Evolutionary conservation across 1,284 basidiomycete species (phyloP).

Genomic region (Volvariella surrecta): DNA sequence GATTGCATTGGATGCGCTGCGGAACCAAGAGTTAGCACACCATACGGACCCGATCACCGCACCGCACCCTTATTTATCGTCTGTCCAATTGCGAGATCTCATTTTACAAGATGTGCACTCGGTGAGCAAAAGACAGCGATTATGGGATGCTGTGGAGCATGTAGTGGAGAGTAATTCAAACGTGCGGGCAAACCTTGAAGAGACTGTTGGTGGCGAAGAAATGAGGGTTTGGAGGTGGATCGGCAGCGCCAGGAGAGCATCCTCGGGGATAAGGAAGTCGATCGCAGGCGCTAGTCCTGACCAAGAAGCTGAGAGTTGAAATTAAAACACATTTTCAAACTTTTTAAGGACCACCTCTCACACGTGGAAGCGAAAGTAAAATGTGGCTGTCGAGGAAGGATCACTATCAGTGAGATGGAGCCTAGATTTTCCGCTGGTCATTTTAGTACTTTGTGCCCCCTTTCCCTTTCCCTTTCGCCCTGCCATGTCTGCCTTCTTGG

Average conservation of each 20-base stretch:
- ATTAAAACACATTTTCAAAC: no score
- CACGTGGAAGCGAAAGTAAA: no score
- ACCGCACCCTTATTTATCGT: slow-evolving; percentile 78
- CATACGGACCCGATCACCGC: slow-evolving; percentile 77
- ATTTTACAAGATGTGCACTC: slow-evolving; percentile 81
- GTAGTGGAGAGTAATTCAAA: slow-evolving; percentile 94
- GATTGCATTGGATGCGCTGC: slow-evolving; percentile 73
- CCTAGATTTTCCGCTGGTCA: no score
- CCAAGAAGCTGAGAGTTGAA: no score
- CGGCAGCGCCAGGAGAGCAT: slow-evolving; percentile 38
- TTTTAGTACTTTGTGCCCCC: no score
- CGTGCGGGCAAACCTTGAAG: slow-evolving; percentile 82
- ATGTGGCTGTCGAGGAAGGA: no score
- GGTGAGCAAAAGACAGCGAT: slow-evolving; percentile 50
- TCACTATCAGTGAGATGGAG: no score
- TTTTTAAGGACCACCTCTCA: no score
- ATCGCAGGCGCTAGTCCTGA: no score
- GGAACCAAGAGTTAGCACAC: slow-evolving; percentile 81
- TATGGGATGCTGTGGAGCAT: slow-evolving; percentile 86
- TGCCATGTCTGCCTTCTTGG: no score
- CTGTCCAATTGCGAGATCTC: slow-evolving; percentile 86
- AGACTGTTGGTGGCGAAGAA: slow-evolving; percentile 84
- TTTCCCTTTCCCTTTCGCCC: no score
- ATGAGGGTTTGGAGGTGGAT: slow-evolving; percentile 81
- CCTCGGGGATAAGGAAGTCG: no score